Conservation (phyloP, 1,284 basidiomycete genomes). For the Moesziomyces sp. region DNA sequence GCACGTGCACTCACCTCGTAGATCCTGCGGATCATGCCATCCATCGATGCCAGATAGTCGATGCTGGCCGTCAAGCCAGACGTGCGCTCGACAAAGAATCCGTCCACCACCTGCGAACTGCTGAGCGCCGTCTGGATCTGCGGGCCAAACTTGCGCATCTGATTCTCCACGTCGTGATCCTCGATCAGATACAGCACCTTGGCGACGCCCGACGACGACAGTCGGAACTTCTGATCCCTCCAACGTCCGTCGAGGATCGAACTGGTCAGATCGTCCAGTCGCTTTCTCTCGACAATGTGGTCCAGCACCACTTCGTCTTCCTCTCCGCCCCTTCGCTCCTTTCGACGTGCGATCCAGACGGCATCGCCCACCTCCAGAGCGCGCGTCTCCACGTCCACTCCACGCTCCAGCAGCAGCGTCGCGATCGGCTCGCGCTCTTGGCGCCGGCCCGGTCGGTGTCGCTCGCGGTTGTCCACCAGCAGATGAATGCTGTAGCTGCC, state of each 20-base stretch:
- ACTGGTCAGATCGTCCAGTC: slow-evolving; percentile 72
- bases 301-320: slow-evolving; percentile 72
- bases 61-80: slow-evolving; percentile 71
- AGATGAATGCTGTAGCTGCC: slow-evolving; percentile 72
- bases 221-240: slow-evolving; percentile 73
- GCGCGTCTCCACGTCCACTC: slow-evolving; percentile 70
- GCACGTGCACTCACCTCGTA: slow-evolving; percentile 62
- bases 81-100: slow-evolving; percentile 73
- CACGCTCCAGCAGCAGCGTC: slow-evolving; percentile 52
- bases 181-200: slow-evolving; percentile 73
- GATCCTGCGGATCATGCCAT: slow-evolving; percentile 69
- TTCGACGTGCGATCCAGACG: slow-evolving; percentile 72
- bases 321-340: slow-evolving; percentile 60
- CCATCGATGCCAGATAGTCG: slow-evolving; percentile 71
- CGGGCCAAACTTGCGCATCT: slow-evolving; percentile 60
- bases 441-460: slow-evolving; percentile 41
- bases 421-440: slow-evolving; percentile 41
- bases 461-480: slow-evolving; percentile 72
- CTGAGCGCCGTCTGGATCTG: slow-evolving; percentile 69
- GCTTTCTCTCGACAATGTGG: slow-evolving; percentile 73
- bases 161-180: slow-evolving; percentile 69
- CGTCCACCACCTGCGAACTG: slow-evolving; percentile 72
- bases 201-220: slow-evolving; percentile 70
- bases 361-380: slow-evolving; percentile 73
- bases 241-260: slow-evolving; percentile 73